Conservation (phyloP, 495 filamentous ascomycete species). For the Lineolata rhizophorae region DNA sequence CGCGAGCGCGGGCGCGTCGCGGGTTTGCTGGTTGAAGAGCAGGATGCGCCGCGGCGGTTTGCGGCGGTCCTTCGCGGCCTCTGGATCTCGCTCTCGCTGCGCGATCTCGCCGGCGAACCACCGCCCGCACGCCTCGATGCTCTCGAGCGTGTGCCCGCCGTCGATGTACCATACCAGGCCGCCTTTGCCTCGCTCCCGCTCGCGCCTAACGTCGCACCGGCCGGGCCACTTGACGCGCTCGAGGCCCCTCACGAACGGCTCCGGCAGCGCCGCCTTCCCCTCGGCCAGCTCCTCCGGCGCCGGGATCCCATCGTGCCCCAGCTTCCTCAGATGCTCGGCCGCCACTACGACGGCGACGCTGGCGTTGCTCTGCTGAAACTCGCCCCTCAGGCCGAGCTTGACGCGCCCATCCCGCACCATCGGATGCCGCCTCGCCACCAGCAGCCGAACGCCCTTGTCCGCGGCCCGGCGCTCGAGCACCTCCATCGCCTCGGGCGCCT, state of each 20-base stretch:
- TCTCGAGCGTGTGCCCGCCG: conserved; percentile 79
- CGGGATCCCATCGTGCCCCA: conserved; percentile 24
- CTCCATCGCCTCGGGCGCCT: conserved; percentile 37
- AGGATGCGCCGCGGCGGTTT: conserved; percentile 33
- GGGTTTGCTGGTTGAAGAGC: conserved; percentile 91
- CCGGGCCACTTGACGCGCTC: conserved; percentile 57
- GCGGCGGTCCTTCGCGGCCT: neutral
- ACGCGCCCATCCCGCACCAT: conserved; percentile 31
- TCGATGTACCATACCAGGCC: conserved; percentile 75
- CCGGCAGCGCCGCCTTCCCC: conserved; percentile 25
- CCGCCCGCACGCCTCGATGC: conserved; percentile 49
- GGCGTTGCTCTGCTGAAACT: conserved; percentile 77
- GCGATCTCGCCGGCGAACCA: conserved; percentile 52
- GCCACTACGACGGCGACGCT: conserved; percentile 60
- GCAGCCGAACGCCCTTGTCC: conserved; percentile 38
- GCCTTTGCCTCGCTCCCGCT: conserved; percentile 15
- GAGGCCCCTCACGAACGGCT: conserved; percentile 50
- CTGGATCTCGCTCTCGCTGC: too few species aligned
- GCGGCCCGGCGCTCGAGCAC: conserved; percentile 50
- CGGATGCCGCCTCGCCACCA: conserved; percentile 39
- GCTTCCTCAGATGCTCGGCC: conserved; percentile 28
- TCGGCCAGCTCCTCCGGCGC: conserved; percentile 12
- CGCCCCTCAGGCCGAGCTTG: conserved; percentile 52
- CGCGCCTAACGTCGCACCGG: conserved; percentile 55
- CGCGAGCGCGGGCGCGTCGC: conserved; percentile 45